These are phyloP conservation scores for Geranium rotundifolium DNA, from an alignment of 345 rosid genomes.

Conservation along the genomic window DNA sequence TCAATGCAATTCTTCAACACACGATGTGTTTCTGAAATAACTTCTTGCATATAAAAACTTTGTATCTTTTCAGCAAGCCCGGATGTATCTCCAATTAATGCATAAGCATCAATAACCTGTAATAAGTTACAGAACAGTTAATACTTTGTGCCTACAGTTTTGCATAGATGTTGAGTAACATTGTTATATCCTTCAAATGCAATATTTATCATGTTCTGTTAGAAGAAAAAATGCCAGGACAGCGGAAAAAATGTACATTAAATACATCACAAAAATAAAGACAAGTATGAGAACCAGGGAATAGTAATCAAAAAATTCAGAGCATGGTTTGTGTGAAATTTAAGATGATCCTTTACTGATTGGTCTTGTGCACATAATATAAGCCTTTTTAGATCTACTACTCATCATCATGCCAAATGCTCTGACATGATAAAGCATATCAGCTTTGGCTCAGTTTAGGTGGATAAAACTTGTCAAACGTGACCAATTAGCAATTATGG, in stretches of 20 bases:
- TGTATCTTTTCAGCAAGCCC: slow-evolving; percentile 98
- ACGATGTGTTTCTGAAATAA: slow-evolving; percentile 79
- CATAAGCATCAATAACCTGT: slow-evolving; percentile 97
- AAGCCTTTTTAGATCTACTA: not conserved
- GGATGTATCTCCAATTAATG: slow-evolving; percentile 89
- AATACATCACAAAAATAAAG: not conserved
- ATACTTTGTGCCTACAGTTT: slow-evolving; percentile 3
- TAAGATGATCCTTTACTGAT: too few species aligned
- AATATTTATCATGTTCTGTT: not conserved
- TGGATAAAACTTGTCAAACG: not conserved
- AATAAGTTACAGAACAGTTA: slow-evolving; percentile 10
- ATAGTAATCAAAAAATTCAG: not conserved
- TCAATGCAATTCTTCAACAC: slow-evolving; percentile 60
- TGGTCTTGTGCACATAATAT: not conserved
- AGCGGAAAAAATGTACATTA: not conserved
- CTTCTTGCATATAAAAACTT: slow-evolving; percentile 97
- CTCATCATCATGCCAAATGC: not conserved
- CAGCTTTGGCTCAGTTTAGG: not conserved
- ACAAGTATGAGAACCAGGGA: not conserved
- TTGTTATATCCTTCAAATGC: not conserved
- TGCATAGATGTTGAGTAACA: not conserved
- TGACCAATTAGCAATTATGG: too few species aligned
- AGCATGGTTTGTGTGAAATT: not conserved
- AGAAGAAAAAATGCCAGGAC: not conserved
- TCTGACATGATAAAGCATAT: not conserved